These are phyloP conservation scores for Sporisorium exsertum DNA, from an alignment of 1,284 basidiomycete genomes.

Conservation along the genomic window DNA sequence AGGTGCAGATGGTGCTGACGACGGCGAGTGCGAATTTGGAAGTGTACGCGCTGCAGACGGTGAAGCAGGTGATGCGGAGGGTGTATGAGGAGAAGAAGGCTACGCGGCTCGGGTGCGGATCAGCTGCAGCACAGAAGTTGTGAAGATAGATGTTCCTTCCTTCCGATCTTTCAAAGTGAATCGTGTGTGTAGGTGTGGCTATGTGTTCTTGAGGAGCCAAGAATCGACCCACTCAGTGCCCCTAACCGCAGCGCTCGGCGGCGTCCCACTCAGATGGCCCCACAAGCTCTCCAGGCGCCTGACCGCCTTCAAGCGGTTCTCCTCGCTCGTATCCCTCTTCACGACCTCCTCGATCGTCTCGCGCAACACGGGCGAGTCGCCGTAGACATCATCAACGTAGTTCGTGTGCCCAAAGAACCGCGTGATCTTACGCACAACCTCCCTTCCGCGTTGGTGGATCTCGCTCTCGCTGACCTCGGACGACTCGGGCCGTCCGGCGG, in stretches of 20 bases:
- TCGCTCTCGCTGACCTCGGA: slow-evolving; percentile 2
- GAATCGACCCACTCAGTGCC: slow-evolving; percentile 32
- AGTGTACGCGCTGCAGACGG: slow-evolving; percentile 39
- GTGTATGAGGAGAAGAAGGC: slow-evolving; percentile 51
- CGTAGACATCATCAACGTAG: slow-evolving; percentile 44
- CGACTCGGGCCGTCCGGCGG: slow-evolving; percentile 9
- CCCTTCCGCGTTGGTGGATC: slow-evolving; percentile 4
- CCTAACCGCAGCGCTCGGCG: background rate
- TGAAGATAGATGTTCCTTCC: background rate
- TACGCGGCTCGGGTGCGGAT: slow-evolving; percentile 10
- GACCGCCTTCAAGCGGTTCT: slow-evolving; percentile 15
- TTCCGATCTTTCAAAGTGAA: background rate
- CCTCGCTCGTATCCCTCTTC: slow-evolving; percentile 21
- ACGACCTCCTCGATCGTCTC: slow-evolving; percentile 34
- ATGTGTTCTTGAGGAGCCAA: slow-evolving; percentile 34
- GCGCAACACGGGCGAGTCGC: slow-evolving; percentile 10
- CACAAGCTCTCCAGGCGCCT: slow-evolving; percentile 41
- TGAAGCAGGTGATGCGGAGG: slow-evolving; percentile 36
- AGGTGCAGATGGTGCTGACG: slow-evolving; percentile 55
- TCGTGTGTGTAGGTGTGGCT: background rate
- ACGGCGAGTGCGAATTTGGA: slow-evolving; percentile 57
- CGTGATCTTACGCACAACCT: slow-evolving; percentile 31
- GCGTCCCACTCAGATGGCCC: slow-evolving; percentile 28
- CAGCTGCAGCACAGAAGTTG: background rate
- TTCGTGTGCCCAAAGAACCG: slow-evolving; percentile 19